Percentiles rank a stretch among this genome's conserved stretches.
phyloP scores from a whole-genome alignment of 306 rosid species.

The Glycyrrhiza uralensis region DNA sequence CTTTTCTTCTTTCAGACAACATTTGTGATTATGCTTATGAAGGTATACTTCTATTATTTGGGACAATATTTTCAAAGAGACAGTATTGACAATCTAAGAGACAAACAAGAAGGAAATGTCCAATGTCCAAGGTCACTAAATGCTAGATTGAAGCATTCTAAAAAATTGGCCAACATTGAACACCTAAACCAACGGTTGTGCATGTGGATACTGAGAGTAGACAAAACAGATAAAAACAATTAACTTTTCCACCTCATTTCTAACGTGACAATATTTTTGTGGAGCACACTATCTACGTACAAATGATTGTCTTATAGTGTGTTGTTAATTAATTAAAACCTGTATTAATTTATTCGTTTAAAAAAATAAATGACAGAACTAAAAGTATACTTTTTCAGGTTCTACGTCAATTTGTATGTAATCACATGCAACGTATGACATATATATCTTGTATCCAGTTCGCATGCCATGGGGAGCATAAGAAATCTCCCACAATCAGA shows the following conservation, averaged over 20 bases:
- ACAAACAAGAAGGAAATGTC: slow-evolving; percentile 11
- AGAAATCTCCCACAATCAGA: slow-evolving; percentile 54
- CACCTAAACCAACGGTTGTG: not conserved
- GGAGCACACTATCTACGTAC: not conserved
- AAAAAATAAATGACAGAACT: not conserved
- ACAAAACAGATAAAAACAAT: not conserved
- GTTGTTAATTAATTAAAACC: not conserved
- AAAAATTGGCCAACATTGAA: slow-evolving; percentile 3
- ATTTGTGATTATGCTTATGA: not conserved
- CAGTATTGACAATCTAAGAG: slow-evolving; percentile 2
- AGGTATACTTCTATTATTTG: not conserved
- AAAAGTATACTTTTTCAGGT: slow-evolving; percentile 9
- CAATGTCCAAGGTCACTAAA: not conserved
- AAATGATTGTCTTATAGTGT: not conserved
- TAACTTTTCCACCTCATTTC: not conserved
- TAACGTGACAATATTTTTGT: not conserved
- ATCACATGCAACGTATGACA: slow-evolving; percentile 50
- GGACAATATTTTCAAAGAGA: not conserved
- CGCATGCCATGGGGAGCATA: slow-evolving; percentile 60
- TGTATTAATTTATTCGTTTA: not conserved
- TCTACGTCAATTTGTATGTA: slow-evolving; percentile 37
- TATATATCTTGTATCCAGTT: not conserved
- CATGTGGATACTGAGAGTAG: not conserved
- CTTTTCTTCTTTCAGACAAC: slow-evolving; percentile 11
- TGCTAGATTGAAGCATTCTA: not conserved